Evolutionary conservation across 139 green algal genomes (phyloP).

Genomic region (Eudorina sp.): DNA sequence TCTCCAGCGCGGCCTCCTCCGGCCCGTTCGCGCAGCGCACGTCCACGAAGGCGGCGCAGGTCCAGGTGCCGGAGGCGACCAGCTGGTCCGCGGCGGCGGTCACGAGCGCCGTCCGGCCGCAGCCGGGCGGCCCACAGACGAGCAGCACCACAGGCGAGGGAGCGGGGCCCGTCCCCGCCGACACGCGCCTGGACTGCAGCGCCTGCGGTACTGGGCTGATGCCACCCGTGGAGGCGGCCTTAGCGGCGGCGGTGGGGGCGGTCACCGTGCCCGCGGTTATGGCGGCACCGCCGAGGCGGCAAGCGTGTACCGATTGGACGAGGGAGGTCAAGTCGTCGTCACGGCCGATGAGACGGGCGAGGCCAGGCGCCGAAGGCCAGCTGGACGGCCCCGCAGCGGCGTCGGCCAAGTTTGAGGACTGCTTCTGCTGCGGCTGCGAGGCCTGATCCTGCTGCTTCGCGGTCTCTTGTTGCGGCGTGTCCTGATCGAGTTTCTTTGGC

Average conservation of each 20-base stretch:
- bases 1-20: constrained; percentile 33
- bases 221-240: neutral
- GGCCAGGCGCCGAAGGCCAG: neutral
- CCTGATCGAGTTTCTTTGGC: too few relatives aligned
- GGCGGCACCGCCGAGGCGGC: neutral
- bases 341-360: constrained; percentile 6
- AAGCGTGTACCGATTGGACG: neutral
- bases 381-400: too few relatives aligned
- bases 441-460: too few relatives aligned
- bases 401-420: too few relatives aligned
- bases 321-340: neutral
- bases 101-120: constrained; percentile 30
- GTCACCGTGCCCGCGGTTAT: neutral
- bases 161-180: neutral
- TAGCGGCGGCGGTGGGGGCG: neutral
- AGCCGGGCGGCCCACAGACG: constrained; percentile 4
- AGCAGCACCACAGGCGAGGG: too few relatives aligned
- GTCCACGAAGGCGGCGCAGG: neutral
- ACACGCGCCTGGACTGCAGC: too few relatives aligned
- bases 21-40: neutral
- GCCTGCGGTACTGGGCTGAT: too few relatives aligned
- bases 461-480: too few relatives aligned
- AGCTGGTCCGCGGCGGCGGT: constrained; percentile 7
- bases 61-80: constrained; percentile 2
- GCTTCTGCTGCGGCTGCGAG: too few relatives aligned